phyloP scores from a whole-genome alignment of 2,329 filamentous ascomycete genomes.

The Aspergillus melleus region DNA sequence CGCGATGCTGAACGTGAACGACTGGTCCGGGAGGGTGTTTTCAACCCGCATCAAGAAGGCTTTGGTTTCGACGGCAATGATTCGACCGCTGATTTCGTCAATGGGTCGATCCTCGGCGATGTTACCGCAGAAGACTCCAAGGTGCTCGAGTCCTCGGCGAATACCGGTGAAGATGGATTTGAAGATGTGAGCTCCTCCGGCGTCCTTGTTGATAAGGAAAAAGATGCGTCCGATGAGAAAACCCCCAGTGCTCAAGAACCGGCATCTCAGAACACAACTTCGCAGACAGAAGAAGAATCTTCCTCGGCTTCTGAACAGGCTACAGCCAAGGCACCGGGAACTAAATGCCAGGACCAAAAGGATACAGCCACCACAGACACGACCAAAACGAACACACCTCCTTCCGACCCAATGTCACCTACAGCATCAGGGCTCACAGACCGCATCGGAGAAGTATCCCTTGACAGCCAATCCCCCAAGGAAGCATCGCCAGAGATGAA shows the following conservation, averaged over 20 bases:
- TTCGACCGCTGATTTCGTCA: constrained; percentile 45
- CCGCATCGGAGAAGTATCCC: constrained; percentile 57
- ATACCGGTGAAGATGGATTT: constrained; percentile 84
- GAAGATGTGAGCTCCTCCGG: constrained; percentile 76
- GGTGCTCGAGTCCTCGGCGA: constrained; percentile 73
- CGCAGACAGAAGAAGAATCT: constrained; percentile 13
- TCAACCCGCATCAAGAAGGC: constrained; percentile 51
- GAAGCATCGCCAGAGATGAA: constrained; percentile 22
- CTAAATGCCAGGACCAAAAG: not conserved
- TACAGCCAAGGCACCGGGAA: not conserved
- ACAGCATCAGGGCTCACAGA: constrained; percentile 57
- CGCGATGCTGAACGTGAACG: constrained; percentile 80
- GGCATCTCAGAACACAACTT: constrained; percentile 22
- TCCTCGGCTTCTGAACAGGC: not conserved
- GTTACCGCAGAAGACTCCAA: constrained; percentile 66
- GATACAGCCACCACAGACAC: constrained; percentile 1
- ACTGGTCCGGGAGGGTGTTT: constrained; percentile 73
- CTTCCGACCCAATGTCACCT: constrained; percentile 46
- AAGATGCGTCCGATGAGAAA: constrained; percentile 62
- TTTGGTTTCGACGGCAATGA: constrained; percentile 59
- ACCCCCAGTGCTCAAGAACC: constrained; percentile 31
- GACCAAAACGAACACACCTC: constrained; percentile 25
- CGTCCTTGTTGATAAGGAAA: constrained; percentile 71
- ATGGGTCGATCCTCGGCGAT: constrained; percentile 43
- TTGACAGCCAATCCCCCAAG: constrained; percentile 57